Percentiles rank a stretch among this genome's conserved stretches.
phyloP scores from a whole-genome alignment of 1,139 yeast genomes.

The Lodderomyces margitis region DNA sequence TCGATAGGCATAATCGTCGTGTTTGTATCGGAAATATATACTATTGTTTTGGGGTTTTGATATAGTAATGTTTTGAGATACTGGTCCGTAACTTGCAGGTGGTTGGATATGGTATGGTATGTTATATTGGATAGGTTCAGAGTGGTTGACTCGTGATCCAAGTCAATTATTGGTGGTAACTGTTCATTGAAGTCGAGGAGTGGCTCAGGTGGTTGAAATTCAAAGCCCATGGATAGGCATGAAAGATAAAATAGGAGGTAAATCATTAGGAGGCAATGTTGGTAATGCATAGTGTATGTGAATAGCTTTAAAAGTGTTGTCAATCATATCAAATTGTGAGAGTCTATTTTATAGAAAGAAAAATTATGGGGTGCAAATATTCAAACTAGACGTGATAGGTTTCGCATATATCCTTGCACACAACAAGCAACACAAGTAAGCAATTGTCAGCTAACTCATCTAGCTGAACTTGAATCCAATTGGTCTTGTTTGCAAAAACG shows the following conservation, averaged over 20 bases:
- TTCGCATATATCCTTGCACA: too few relatives aligned
- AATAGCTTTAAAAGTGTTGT: too few relatives aligned
- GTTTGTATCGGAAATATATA: slow-evolving; percentile 10
- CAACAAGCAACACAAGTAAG: too few relatives aligned
- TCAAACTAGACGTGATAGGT: too few relatives aligned
- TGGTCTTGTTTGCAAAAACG: too few relatives aligned
- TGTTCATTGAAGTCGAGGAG: neutral
- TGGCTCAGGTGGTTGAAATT: neutral
- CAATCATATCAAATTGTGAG: neutral
- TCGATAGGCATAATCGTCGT: slow-evolving; percentile 13
- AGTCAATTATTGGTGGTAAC: neutral
- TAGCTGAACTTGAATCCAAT: too few relatives aligned
- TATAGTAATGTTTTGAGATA: slow-evolving; percentile 1
- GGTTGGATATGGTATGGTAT: slow-evolving; percentile 2
- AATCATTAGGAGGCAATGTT: too few relatives aligned
- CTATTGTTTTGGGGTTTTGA: slow-evolving; percentile 10
- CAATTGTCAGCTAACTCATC: too few relatives aligned
- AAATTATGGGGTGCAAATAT: too few relatives aligned
- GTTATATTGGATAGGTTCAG: slow-evolving; percentile 1
- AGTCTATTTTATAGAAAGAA: too few relatives aligned
- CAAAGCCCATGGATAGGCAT: neutral
- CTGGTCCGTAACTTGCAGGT: neutral
- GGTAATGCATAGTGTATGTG: too few relatives aligned
- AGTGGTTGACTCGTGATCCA: neutral
- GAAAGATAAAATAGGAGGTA: neutral